phyloP scores from a whole-genome alignment of 2,329 filamentous ascomycete species.

The Aspergillus jensenii region DNA sequence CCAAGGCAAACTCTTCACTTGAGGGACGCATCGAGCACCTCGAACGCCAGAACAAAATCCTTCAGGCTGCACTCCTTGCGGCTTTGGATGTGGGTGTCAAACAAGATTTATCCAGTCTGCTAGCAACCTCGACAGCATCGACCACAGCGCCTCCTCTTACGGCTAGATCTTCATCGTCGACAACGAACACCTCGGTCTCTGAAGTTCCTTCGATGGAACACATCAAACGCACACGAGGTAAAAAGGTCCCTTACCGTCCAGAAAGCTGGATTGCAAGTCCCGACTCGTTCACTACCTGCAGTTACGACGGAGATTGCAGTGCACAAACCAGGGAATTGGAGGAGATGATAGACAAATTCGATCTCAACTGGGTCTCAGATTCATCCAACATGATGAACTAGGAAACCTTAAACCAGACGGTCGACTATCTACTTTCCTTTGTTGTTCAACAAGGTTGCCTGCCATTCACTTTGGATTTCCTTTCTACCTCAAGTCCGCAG shows the following conservation, averaged over 20 bases:
- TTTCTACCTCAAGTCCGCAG: background rate
- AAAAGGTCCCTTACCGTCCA: conserved; percentile 18
- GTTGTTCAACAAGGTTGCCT: background rate
- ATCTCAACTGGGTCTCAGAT: conserved; percentile 33
- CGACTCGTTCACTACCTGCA: conserved; percentile 27
- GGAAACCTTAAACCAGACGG: background rate
- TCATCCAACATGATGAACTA: background rate
- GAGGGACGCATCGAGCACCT: conserved; percentile 40
- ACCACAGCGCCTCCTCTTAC: conserved; percentile 13
- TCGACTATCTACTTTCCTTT: background rate
- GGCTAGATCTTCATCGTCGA: conserved; percentile 19
- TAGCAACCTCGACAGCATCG: conserved; percentile 22
- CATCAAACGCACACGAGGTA: background rate
- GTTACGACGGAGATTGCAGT: conserved; percentile 25
- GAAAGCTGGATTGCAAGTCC: conserved; percentile 33
- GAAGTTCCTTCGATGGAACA: conserved; percentile 6
- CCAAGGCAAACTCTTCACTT: conserved; percentile 26
- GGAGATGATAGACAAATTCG: conserved; percentile 33
- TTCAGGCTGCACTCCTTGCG: conserved; percentile 43
- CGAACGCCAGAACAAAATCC: conserved; percentile 44
- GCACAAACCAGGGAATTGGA: conserved; percentile 29
- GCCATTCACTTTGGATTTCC: background rate
- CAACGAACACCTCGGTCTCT: conserved; percentile 18
- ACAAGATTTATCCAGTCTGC: conserved; percentile 27
- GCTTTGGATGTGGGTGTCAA: conserved; percentile 40